phyloP scores from a whole-genome alignment of 1,284 basidiomycete species.

The Tylopilus orsonianus region DNA sequence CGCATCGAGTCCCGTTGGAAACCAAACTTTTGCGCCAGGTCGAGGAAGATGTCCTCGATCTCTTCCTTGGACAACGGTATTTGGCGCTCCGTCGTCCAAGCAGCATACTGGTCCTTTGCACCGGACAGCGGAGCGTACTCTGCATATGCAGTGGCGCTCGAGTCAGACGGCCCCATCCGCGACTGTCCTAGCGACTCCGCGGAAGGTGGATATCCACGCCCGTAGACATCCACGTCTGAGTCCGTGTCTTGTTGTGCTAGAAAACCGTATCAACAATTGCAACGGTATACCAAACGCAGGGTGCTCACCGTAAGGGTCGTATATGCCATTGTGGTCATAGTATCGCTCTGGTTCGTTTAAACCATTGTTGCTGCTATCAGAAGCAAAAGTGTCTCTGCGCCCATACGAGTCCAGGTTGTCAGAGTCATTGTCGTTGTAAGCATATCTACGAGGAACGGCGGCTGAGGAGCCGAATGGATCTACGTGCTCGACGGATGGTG shows the following conservation, averaged over 20 bases:
- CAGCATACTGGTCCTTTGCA: conserved; percentile 81
- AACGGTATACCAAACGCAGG: not conserved
- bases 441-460: conserved; percentile 51
- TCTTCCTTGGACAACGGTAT: conserved; percentile 98
- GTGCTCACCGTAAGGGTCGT: conserved; percentile 62
- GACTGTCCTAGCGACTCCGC: conserved; percentile 66
- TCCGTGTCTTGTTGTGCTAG: conserved; percentile 68
- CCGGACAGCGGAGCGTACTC: conserved; percentile 52
- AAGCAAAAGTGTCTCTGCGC: conserved; percentile 65
- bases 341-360: conserved; percentile 53
- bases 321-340: conserved; percentile 62
- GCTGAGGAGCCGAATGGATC: conserved; percentile 57
- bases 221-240: conserved; percentile 73
- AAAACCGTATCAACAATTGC: conserved; percentile 23
- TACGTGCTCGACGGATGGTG: conserved; percentile 34
- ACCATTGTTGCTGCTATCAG: conserved; percentile 64
- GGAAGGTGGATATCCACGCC: conserved; percentile 65
- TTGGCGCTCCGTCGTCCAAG: conserved; percentile 89
- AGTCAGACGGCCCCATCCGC: conserved; percentile 59
- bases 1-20: conserved; percentile 93
- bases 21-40: conserved; percentile 98
- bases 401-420: conserved; percentile 60
- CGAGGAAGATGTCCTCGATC: conserved; percentile 98
- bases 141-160: conserved; percentile 55
- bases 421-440: conserved; percentile 79